These are phyloP conservation scores for Xylaria sp. DNA, from an alignment of 2,329 filamentous ascomycete genomes.

Conservation along the genomic window DNA sequence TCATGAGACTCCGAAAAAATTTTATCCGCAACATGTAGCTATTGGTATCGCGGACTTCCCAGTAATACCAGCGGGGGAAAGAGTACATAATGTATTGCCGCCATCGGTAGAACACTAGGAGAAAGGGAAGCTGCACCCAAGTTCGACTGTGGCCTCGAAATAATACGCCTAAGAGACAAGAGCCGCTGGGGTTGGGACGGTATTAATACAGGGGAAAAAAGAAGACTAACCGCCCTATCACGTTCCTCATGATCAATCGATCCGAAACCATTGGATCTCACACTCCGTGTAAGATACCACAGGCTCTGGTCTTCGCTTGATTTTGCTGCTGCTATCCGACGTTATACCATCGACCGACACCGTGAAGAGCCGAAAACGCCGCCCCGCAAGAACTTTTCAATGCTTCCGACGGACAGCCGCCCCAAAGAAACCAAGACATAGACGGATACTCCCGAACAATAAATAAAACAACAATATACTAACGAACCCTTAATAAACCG, in stretches of 20 bases:
- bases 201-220: conserved; percentile 23
- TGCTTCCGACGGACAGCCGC: conserved; percentile 19
- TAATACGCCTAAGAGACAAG: conserved; percentile 21
- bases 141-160: conserved; percentile 16
- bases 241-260: conserved; percentile 11
- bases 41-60: conserved; percentile 11
- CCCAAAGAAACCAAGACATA: conserved; percentile 8
- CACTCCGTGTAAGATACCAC: conserved; percentile 23
- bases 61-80: conserved; percentile 7
- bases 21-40: conserved; percentile 11
- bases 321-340: conserved; percentile 43
- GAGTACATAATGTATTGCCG: conserved; percentile 27
- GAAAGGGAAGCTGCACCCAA: conserved; percentile 10
- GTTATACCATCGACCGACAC: conserved; percentile 39
- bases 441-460: conserved; percentile 14
- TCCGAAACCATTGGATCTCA: conserved; percentile 14
- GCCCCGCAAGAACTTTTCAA: conserved; percentile 14
- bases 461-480: conserved; percentile 20
- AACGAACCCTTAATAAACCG: conserved; percentile 18
- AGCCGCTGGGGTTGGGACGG: conserved; percentile 8
- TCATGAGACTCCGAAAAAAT: conserved; percentile 21
- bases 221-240: conserved; percentile 15
- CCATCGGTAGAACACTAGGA: conserved; percentile 14
- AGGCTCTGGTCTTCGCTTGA: conserved; percentile 38
- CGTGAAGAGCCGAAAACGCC: conserved; percentile 36